These are phyloP conservation scores for Acephala macrosclerotiorum DNA, from an alignment of 2,329 filamentous ascomycete species.

Conservation along the genomic window DNA sequence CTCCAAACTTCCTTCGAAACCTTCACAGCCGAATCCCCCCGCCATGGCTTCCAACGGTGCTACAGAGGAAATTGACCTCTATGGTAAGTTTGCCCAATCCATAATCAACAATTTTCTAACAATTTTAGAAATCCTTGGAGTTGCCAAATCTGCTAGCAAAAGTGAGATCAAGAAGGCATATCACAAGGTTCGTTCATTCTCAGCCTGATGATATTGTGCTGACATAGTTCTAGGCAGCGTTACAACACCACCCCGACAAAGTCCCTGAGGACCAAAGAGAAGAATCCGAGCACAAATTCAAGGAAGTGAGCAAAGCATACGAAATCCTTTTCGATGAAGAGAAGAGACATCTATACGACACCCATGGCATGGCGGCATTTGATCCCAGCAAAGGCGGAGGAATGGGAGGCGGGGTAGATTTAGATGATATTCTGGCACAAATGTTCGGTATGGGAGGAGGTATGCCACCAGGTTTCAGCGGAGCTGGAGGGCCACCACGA, in stretches of 20 bases:
- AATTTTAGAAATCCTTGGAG: slow-evolving; percentile 75
- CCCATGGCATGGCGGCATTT: slow-evolving; percentile 95
- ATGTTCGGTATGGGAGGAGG: slow-evolving; percentile 81
- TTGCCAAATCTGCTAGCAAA: slow-evolving; percentile 74
- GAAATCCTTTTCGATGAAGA: slow-evolving; percentile 97
- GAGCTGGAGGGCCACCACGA: slow-evolving; percentile 57
- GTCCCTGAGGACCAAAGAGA: slow-evolving; percentile 85
- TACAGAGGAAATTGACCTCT: slow-evolving; percentile 61
- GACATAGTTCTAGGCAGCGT: slow-evolving; percentile 68
- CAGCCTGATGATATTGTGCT: slow-evolving; percentile 31
- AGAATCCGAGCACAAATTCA: slow-evolving; percentile 91
- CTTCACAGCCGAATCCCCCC: slow-evolving; percentile 16
- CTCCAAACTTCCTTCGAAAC: slow-evolving; percentile 1
- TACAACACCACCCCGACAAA: slow-evolving; percentile 94
- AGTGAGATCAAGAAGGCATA: slow-evolving; percentile 95
- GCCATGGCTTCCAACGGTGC: slow-evolving; percentile 42
- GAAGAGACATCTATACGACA: slow-evolving; percentile 90
- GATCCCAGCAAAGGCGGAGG: slow-evolving; percentile 74
- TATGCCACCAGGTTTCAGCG: slow-evolving; percentile 45
- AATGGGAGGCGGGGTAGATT: slow-evolving; percentile 72
- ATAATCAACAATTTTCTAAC: slow-evolving; percentile 8
- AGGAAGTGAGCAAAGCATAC: slow-evolving; percentile 91
- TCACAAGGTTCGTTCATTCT: slow-evolving; percentile 72
- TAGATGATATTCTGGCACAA: slow-evolving; percentile 91
- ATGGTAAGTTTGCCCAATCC: slow-evolving; percentile 53